A percentile compares a stretch with the other conserved stretches of the same genome.
Conservation (phyloP, 352 stramenopile species). For the Phytophthora pinifolia region DNA sequence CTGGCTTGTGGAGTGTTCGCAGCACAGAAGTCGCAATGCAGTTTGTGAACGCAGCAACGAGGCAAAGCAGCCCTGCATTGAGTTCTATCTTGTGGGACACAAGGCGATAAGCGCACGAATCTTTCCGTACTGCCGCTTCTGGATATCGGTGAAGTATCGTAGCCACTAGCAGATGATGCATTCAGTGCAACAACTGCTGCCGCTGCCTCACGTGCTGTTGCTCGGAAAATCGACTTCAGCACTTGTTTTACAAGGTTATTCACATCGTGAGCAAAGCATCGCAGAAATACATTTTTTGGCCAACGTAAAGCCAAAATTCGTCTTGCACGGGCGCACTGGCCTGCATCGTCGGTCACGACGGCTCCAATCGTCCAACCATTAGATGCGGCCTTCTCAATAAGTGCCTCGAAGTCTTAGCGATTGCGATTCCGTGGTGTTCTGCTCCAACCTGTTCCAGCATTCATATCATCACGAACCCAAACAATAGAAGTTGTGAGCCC, state of each 20-base stretch:
- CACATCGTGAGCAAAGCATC: background rate
- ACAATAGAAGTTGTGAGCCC: too few relatives aligned
- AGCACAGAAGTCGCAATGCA: background rate
- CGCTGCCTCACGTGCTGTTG: background rate
- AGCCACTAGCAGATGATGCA: conserved; percentile 1
- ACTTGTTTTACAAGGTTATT: conserved; percentile 1
- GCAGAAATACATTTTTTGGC: background rate
- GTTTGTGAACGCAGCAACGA: background rate
- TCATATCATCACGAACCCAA: too few relatives aligned
- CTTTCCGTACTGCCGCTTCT: conserved; percentile 1
- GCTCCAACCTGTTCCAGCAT: too few relatives aligned
- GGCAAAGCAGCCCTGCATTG: conserved; percentile 6
- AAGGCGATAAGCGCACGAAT: background rate
- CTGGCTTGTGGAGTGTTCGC: background rate
- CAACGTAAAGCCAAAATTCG: background rate
- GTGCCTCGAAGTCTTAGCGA: too few relatives aligned
- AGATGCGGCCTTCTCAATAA: too few relatives aligned
- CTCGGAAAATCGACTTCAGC: background rate
- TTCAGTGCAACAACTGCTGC: background rate
- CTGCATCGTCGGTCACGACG: conserved; percentile 2
- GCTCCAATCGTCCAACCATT: background rate
- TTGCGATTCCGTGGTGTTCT: too few relatives aligned
- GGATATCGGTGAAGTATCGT: background rate
- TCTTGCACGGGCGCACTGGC: background rate
- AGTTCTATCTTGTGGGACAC: conserved; percentile 7